phyloP scores from a whole-genome alignment of 2,329 filamentous ascomycete genomes.

The Paracoccidioides brasiliensis region DNA sequence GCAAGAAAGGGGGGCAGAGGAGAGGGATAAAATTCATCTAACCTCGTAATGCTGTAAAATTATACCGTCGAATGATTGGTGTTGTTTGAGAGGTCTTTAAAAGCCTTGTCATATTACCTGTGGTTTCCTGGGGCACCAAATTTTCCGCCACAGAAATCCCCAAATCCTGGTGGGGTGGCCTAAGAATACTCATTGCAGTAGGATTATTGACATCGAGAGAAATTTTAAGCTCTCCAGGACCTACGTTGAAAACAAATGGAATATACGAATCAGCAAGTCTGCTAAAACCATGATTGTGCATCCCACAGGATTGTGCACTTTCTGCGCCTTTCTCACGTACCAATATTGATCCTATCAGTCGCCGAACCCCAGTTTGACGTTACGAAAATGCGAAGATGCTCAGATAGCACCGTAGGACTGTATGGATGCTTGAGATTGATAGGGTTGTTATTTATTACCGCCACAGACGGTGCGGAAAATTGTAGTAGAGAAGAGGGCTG shows the following conservation, averaged over 20 bases:
- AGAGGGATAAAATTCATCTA: conserved; percentile 4
- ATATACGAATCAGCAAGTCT: no score
- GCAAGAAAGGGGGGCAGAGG: not conserved
- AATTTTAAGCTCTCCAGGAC: conserved; percentile 58
- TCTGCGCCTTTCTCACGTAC: conserved; percentile 21
- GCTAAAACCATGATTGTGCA: no score
- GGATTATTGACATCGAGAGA: conserved; percentile 50
- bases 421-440: conserved; percentile 41
- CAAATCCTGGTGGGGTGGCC: conserved; percentile 63
- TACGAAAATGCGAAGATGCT: conserved; percentile 60
- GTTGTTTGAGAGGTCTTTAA: conserved; percentile 44
- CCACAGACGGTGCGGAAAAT: conserved; percentile 25
- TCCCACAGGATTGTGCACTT: no score
- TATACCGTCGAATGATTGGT: conserved; percentile 58
- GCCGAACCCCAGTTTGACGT: conserved; percentile 65
- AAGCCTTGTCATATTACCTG: conserved; percentile 50
- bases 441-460: conserved; percentile 58
- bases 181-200: conserved; percentile 52
- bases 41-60: conserved; percentile 46
- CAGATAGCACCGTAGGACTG: conserved; percentile 58
- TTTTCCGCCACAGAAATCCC: conserved; percentile 62
- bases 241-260: conserved; percentile 19
- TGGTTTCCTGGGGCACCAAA: conserved; percentile 47
- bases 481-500: conserved; percentile 22
- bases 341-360: conserved; percentile 70